A percentile compares a stretch with the other conserved stretches of the same genome.
These are phyloP conservation scores for Macadamia tetraphylla DNA, from an alignment of 164 flowering plant species.

Conservation along the genomic window DNA sequence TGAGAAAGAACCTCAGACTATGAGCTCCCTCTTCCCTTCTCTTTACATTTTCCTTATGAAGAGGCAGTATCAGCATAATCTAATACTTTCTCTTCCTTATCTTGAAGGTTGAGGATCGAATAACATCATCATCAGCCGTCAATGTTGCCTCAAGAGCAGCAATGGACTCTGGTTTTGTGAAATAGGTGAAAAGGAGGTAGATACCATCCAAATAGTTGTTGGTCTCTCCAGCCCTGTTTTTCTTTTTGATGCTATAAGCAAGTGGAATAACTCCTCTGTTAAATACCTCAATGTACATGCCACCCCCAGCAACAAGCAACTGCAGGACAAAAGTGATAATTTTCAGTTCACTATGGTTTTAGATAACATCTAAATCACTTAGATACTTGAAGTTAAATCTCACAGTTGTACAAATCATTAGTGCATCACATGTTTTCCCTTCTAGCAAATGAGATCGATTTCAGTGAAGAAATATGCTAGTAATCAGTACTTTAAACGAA, in stretches of 20 bases:
- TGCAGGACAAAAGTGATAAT: slow-evolving; percentile 24
- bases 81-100: slow-evolving; percentile 61
- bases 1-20: no score
- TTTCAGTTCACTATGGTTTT: not conserved
- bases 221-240: slow-evolving; percentile 81
- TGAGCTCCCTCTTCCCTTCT: not conserved
- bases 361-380: no score
- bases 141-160: slow-evolving; percentile 42
- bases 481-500: no score
- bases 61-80: not conserved
- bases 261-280: slow-evolving; percentile 94
- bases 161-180: slow-evolving; percentile 59
- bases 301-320: slow-evolving; percentile 96
- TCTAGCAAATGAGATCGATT: no score
- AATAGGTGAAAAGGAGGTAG: slow-evolving; percentile 88
- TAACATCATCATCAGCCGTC: slow-evolving; percentile 62
- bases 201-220: slow-evolving; percentile 95
- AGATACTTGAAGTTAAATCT: no score
- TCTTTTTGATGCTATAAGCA: slow-evolving; percentile 81
- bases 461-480: no score
- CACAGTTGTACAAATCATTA: no score
- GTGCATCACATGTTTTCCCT: no score
- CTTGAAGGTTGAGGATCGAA: slow-evolving; percentile 76
- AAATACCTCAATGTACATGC: slow-evolving; percentile 92
- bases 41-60: not conserved